phyloP scores from a whole-genome alignment of 2,329 filamentous ascomycete species.

The Macroventuria anomochaeta region DNA sequence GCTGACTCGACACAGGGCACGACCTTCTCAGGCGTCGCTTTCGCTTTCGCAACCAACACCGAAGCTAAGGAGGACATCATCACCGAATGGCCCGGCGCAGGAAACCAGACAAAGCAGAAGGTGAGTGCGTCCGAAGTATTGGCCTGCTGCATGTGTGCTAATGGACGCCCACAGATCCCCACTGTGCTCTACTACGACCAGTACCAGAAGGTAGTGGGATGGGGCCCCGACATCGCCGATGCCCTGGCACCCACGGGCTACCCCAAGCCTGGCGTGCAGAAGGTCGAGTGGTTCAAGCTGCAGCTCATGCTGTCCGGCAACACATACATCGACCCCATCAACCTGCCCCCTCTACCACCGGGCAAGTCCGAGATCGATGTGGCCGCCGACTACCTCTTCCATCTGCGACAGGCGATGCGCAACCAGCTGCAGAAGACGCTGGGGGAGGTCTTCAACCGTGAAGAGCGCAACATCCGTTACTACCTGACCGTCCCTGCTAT shows the following conservation, averaged over 20 bases:
- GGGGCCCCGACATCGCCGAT: conserved; percentile 97
- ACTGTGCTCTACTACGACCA: conserved; percentile 99
- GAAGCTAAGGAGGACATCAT: conserved; percentile 99
- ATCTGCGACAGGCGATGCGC: conserved; percentile 95
- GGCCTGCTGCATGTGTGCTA: background rate
- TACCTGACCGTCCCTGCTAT: conserved; percentile 99
- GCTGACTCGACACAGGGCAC: conserved; percentile 69
- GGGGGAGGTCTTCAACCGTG: conserved; percentile 95
- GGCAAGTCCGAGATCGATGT: conserved; percentile 99
- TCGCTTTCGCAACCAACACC: conserved; percentile 91
- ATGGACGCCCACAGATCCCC: conserved; percentile 72
- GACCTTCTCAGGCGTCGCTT: conserved; percentile 96
- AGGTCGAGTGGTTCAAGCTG: conserved; percentile 99
- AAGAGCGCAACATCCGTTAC: conserved; percentile 97
- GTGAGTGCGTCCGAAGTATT: conserved; percentile 55
- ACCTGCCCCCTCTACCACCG: conserved; percentile 93
- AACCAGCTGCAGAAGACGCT: conserved; percentile 94
- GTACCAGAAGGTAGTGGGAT: conserved; percentile 99
- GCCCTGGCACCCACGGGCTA: conserved; percentile 96
- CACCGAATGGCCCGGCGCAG: conserved; percentile 97
- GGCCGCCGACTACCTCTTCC: conserved; percentile 98
- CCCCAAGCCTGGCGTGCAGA: conserved; percentile 96
- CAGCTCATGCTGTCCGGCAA: conserved; percentile 98
- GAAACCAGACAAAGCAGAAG: conserved; percentile 99
- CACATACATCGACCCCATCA: conserved; percentile 99